Evolutionary conservation across 495 filamentous ascomycete species (phyloP), one percentile per base, ranked within the genome.

Genomic region (Daldinia decipiens): DNA sequence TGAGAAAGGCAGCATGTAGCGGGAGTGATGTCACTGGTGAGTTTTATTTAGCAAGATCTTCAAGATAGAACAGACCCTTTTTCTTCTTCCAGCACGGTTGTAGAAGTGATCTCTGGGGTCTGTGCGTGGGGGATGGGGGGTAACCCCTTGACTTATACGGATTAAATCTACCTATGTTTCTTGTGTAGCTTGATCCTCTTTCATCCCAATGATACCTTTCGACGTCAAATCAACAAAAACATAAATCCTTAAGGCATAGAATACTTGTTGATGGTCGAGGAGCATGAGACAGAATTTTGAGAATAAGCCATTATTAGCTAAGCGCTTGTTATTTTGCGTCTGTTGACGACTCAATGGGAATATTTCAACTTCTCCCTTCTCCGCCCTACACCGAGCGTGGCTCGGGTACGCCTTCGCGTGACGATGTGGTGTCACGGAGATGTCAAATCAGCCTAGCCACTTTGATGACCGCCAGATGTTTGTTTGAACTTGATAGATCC

Each of bases 151-250:
- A 29, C 27, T 29, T 29, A 29, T 1, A n/a, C 29, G 13, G n/a
- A n/a, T n/a, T n/a, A n/a, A n/a, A n/a, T n/a, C n/a, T n/a, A n/a
- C 24, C 50, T 26, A 27, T 26, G 26, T 53, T 53, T 17, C 26
- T 8, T 53, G 50, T 27, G 27, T 53, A 13, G 50, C 50, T 53
- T 7, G 21, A 53, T 53, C 50, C 45, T 26, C 4, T 65, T 51
- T 57, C 54, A 51, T 58, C 54, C 63, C 24, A 43, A 59, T 66
- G 64, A 67, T 34, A 56, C 56, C 36, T 5, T 34, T 53, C 31
- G 9, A 53, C 50, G 24, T 53, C 26, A 11, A 11, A 29, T 31
- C 27, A 17, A 31, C 5, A 47, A 8, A 9, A 47, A 24, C 13
- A 19, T 21, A 21, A 47, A 3, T 21, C 17, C 17, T 21, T 21